A percentile compares a stretch with the other conserved stretches of the same genome.
phyloP scores from a whole-genome alignment of 164 flowering plant species.

The Amborella trichopoda region DNA sequence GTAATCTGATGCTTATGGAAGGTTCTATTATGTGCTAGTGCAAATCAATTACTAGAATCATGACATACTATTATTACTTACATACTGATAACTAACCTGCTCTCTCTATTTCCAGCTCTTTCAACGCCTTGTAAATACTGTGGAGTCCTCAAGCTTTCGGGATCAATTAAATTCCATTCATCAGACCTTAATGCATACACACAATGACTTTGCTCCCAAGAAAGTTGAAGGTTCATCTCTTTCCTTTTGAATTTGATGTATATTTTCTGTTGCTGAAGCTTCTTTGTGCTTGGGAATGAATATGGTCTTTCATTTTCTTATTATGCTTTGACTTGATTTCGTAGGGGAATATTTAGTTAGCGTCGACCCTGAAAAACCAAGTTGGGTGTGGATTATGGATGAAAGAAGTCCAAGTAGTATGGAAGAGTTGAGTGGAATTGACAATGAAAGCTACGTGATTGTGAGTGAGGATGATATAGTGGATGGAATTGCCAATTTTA shows the following conservation, averaged over 20 bases:
- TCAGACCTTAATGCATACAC: constrained; percentile 19
- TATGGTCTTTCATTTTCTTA: neutral
- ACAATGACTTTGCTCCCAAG: constrained; percentile 50
- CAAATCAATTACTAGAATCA: no score
- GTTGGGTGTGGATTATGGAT: constrained; percentile 96
- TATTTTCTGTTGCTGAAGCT: neutral
- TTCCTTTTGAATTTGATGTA: neutral
- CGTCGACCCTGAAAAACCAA: constrained; percentile 54
- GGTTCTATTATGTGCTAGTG: no score
- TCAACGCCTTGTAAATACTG: constrained; percentile 50
- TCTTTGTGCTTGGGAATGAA: neutral
- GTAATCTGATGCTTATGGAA: no score
- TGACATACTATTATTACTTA: no score
- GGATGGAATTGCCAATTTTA: constrained; percentile 86
- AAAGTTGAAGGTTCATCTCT: constrained; percentile 50
- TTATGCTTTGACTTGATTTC: no score
- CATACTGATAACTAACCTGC: no score
- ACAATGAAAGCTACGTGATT: constrained; percentile 65
- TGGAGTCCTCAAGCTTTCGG: constrained; percentile 55
- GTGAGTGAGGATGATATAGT: constrained; percentile 77
- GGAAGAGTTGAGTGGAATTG: constrained; percentile 82
- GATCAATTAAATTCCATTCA: constrained; percentile 36
- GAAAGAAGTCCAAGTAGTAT: constrained; percentile 46
- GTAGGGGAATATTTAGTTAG: constrained; percentile 52
- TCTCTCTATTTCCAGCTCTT: constrained; percentile 37